Evolutionary conservation across 768 basidiomycete species (phyloP).

Genomic region (Gloeophyllum trabeum): DNA sequence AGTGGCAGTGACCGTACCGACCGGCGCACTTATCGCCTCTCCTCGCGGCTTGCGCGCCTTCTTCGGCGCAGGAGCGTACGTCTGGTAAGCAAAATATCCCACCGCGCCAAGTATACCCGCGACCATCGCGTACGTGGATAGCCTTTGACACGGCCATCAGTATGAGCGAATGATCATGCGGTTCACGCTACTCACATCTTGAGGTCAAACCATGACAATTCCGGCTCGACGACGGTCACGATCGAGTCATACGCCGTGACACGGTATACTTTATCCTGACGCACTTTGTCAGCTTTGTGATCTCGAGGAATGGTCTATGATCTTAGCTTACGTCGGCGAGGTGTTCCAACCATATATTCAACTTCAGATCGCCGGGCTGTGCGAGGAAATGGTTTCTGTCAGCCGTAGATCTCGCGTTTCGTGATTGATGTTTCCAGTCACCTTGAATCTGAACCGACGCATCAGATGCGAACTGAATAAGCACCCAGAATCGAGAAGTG

Average conservation of each 20-base stretch:
- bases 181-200: slow-evolving; percentile 46
- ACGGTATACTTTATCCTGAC: slow-evolving; percentile 46
- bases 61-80: slow-evolving; percentile 56
- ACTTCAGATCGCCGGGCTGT: slow-evolving; percentile 65
- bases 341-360: slow-evolving; percentile 73
- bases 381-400: slow-evolving; percentile 2
- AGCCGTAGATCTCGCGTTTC: not conserved
- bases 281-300: too few species aligned
- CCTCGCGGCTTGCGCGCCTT: slow-evolving; percentile 38
- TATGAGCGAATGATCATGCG: slow-evolving; percentile 2
- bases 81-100: slow-evolving; percentile 52
- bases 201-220: slow-evolving; percentile 65
- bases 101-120: slow-evolving; percentile 49
- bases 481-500: not conserved
- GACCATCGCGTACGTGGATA: slow-evolving; percentile 66
- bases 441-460: slow-evolving; percentile 42
- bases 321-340: slow-evolving; percentile 41
- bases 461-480: not conserved
- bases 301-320: too few species aligned
- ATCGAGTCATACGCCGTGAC: slow-evolving; percentile 65
- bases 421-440: slow-evolving; percentile 17
- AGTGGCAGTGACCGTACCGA: slow-evolving; percentile 49
- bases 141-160: slow-evolving; percentile 20
- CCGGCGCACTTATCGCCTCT: slow-evolving; percentile 29
- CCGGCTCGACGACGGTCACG: slow-evolving; percentile 73